Base-by-base conservation (phyloP, 2,329 filamentous ascomycete species). In the Knoxdaviesia proteae region DNA sequence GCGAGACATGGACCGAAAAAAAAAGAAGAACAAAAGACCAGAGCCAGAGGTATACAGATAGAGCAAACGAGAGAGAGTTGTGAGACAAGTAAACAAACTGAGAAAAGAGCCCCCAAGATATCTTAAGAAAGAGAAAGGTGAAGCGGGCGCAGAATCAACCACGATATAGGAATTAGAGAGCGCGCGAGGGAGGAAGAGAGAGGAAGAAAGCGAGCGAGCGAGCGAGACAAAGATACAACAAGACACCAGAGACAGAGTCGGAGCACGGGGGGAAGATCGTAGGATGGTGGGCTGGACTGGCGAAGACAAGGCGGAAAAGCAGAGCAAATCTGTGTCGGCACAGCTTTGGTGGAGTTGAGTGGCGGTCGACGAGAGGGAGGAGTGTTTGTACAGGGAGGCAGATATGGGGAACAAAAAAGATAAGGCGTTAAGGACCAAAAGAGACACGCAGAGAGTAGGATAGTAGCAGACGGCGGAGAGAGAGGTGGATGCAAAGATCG, bases 201-300 rank as follows among this genome's bases (percentile, higher is more conserved):
- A 69, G 67, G 43, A 65, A 70, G 44, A 68, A 61, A 3, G 64
- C 58, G 29, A 74, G 52, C 2, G 66, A 62, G 7, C 65, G 53
- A 8, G 65, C 67, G 41, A 71, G 20, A 20, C 20, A 20, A 20
- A 20, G 20, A 20, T 20, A 20, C 20, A 71, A 32, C 60, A 56
- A 1, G 65, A 49, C 34, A 65, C 62, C 45, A 71, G 64, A 49
- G 65, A 70, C 29, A 72, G 50, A 33, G 71, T 31, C 30, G 34
- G 30, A 31, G 43, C 34, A 30, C 39, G 34, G 11, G 5, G 29
- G 11, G 34, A 38, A 9, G 39, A 7, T 30, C 8, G 9, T 32
- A 10, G 34, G 10, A 10, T 34, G 30, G 30, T 29, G 20, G 20
- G 20, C 20, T 20, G 20, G 20, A 20, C 20, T 20, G 20, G 20